Evolutionary conservation across 768 basidiomycete genomes (phyloP).

Genomic region (Kockovaella imperatae): DNA sequence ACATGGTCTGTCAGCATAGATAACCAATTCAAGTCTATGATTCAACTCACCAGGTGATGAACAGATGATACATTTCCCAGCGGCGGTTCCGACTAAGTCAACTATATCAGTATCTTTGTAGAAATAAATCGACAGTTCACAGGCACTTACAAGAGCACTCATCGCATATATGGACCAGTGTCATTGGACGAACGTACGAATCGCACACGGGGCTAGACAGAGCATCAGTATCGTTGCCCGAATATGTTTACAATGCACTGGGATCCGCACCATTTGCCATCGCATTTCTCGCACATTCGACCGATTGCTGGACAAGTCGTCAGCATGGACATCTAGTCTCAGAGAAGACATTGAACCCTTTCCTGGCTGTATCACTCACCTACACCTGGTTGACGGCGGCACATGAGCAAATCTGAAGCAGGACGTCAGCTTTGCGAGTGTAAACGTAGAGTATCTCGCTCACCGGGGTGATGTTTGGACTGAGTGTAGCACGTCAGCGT

Average conservation of each 20-base stretch:
- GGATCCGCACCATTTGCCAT: conserved; percentile 85
- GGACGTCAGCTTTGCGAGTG: neutral
- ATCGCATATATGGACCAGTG: conserved; percentile 94
- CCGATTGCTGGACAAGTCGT: conserved; percentile 65
- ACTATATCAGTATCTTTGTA: neutral
- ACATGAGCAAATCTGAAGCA: conserved; percentile 85
- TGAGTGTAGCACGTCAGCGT: too few species aligned
- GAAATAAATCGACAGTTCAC: neutral
- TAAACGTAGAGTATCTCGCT: neutral
- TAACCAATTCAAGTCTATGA: neutral
- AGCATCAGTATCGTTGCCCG: neutral
- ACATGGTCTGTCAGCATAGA: neutral
- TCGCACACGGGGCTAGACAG: conserved; percentile 83
- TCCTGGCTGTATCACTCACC: too few species aligned
- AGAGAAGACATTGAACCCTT: too few species aligned
- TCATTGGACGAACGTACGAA: conserved; percentile 97
- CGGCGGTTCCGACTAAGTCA: conserved; percentile 55
- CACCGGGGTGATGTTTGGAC: conserved; percentile 89
- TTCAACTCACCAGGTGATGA: conserved; percentile 71
- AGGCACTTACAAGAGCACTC: conserved; percentile 91
- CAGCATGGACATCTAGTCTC: too few species aligned
- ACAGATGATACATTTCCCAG: conserved; percentile 95
- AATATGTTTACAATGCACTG: neutral
- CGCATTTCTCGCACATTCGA: conserved; percentile 96
- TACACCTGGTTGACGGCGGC: conserved; percentile 92